A percentile compares a stretch with the other conserved stretches of the same genome.
Evolutionary conservation across 1,284 basidiomycete species (phyloP).

Genomic region (Trametes polyzona): DNA sequence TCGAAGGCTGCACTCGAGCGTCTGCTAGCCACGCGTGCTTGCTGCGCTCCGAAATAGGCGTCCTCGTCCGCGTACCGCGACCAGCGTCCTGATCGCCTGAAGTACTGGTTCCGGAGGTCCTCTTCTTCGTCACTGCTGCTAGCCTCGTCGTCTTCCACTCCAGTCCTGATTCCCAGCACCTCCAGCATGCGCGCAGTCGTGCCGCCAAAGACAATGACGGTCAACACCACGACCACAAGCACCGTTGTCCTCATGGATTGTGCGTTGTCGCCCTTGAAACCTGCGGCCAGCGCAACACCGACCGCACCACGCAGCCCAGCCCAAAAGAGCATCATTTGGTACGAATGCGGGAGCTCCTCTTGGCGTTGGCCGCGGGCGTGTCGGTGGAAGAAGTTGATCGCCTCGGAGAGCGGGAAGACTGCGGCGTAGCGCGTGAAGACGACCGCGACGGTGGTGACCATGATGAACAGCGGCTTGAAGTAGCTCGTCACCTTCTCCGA

Average conservation of each 20-base stretch:
- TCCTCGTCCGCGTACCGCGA: slow-evolving; percentile 53
- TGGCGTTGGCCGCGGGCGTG: slow-evolving; percentile 82
- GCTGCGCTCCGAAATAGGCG: slow-evolving; percentile 41
- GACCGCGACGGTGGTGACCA: slow-evolving; percentile 88
- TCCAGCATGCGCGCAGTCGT: slow-evolving; percentile 98
- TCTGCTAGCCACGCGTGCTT: slow-evolving; percentile 36
- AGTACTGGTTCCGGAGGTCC: slow-evolving; percentile 32
- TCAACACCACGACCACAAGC: slow-evolving; percentile 94
- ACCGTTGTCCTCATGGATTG: slow-evolving; percentile 93
- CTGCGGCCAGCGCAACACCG: slow-evolving; percentile 94
- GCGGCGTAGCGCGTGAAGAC: slow-evolving; percentile 95
- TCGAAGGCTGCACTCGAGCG: slow-evolving; percentile 49
- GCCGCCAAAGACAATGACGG: slow-evolving; percentile 94
- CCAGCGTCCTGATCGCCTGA: slow-evolving; percentile 42
- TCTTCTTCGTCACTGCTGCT: slow-evolving; percentile 84
- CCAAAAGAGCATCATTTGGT: slow-evolving; percentile 99
- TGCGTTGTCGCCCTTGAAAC: slow-evolving; percentile 92
- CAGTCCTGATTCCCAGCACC: slow-evolving; percentile 94
- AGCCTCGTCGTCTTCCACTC: slow-evolving; percentile 91
- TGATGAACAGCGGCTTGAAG: slow-evolving; percentile 96
- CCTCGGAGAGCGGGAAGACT: slow-evolving; percentile 95
- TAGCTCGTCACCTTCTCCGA: slow-evolving; percentile 78
- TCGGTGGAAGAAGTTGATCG: slow-evolving; percentile 90
- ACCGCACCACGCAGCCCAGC: slow-evolving; percentile 96
- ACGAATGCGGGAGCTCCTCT: slow-evolving; percentile 92